Percentiles rank a stretch among this genome's conserved stretches.
Evolutionary conservation across 2,329 filamentous ascomycete genomes (phyloP).

Genomic region (Hirsutella thompsonii): DNA sequence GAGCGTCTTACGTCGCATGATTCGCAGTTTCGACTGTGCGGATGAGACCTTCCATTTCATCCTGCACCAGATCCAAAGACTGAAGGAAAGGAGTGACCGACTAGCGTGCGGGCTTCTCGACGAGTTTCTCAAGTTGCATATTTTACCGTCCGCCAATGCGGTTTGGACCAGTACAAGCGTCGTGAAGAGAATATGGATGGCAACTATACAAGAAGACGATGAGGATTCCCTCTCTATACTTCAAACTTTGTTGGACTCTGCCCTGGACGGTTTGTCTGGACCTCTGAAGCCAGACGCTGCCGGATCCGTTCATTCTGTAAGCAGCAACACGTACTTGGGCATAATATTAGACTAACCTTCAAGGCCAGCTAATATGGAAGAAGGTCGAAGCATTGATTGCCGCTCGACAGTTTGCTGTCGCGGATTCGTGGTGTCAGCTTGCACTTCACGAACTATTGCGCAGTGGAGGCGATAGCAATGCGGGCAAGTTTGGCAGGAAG

Average conservation of each 20-base stretch:
- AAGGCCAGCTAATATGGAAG: constrained; percentile 65
- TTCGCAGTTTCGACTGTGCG: constrained; percentile 44
- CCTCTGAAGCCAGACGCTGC: constrained; percentile 47
- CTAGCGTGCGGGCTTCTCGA: constrained; percentile 43
- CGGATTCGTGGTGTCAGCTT: constrained; percentile 59
- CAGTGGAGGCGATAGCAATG: constrained; percentile 51
- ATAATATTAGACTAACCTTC: constrained; percentile 5
- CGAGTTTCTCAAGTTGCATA: constrained; percentile 45
- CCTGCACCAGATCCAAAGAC: constrained; percentile 52
- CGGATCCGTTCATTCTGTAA: constrained; percentile 53
- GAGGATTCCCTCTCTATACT: constrained; percentile 10
- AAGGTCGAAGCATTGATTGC: constrained; percentile 47
- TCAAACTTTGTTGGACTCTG: constrained; percentile 12
- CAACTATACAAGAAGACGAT: constrained; percentile 30
- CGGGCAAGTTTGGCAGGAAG: constrained; percentile 58
- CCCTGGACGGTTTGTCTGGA: constrained; percentile 30
- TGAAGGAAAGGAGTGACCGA: constrained; percentile 41
- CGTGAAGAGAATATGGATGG: constrained; percentile 56
- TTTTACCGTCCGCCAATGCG: constrained; percentile 34
- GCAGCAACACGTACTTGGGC: constrained; percentile 9
- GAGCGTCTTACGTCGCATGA: constrained; percentile 46
- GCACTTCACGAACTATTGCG: constrained; percentile 56
- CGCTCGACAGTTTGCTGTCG: constrained; percentile 35
- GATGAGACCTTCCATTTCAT: constrained; percentile 53
- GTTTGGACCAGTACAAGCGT: constrained; percentile 58